A percentile compares a stretch with the other conserved stretches of the same genome.
phyloP scores from a whole-genome alignment of 208 protist genomes.

The Trypanosoma brucei region DNA sequence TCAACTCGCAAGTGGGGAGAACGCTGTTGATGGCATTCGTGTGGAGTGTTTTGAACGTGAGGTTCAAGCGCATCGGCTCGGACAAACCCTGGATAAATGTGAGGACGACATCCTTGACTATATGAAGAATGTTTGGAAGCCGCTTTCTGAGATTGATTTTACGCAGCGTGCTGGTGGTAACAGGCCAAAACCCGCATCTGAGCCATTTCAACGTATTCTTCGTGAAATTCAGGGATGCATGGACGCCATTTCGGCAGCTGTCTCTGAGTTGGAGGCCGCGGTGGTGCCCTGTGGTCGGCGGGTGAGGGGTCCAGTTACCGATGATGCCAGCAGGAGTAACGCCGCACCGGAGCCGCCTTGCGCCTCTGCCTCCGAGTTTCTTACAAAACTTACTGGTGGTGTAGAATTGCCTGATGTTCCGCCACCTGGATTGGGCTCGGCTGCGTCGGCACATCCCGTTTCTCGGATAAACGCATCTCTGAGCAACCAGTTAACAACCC shows the following conservation, averaged over 20 bases:
- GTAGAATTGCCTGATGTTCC: constrained; percentile 6
- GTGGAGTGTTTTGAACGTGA: constrained; percentile 64
- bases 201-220: constrained; percentile 17
- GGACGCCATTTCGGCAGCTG: constrained; percentile 32
- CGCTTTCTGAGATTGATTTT: constrained; percentile 45
- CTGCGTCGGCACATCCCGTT: constrained; percentile 24
- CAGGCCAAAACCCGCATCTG: constrained; percentile 16
- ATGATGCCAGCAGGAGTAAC: constrained; percentile 13
- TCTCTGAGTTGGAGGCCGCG: constrained; percentile 48
- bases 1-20: constrained; percentile 24
- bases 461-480: constrained; percentile 64
- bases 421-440: not conserved
- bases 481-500: constrained; percentile 52
- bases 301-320: constrained; percentile 4
- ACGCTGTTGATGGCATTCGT: constrained; percentile 50
- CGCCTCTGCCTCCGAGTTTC: not conserved
- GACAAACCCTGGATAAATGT: constrained; percentile 43
- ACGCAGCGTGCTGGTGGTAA: constrained; percentile 17
- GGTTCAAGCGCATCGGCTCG: constrained; percentile 38
- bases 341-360: constrained; percentile 1
- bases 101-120: constrained; percentile 55
- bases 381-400: constrained; percentile 6
- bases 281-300: constrained; percentile 29
- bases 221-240: constrained; percentile 27
- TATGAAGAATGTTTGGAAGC: constrained; percentile 58